These are phyloP conservation scores for Leccinum insigne DNA, from an alignment of 1,284 basidiomycete genomes.

Conservation along the genomic window DNA sequence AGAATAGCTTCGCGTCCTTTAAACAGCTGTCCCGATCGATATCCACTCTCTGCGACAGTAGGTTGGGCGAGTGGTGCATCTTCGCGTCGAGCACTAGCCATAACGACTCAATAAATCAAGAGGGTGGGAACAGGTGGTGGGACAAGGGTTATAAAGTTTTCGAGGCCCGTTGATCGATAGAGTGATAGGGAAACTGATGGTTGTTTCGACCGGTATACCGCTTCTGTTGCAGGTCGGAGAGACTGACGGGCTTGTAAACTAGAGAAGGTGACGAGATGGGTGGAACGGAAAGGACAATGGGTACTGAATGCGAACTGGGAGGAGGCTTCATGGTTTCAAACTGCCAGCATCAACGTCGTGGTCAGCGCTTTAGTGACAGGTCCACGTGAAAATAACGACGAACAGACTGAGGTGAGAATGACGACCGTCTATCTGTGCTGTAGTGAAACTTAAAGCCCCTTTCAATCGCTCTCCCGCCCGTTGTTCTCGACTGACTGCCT, in stretches of 20 bases:
- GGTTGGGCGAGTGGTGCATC: background rate
- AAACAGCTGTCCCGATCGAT: background rate
- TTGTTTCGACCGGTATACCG: no score
- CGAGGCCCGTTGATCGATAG: no score
- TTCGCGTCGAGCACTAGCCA: background rate
- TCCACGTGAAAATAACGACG: background rate
- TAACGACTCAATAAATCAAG: no score
- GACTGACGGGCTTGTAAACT: no score
- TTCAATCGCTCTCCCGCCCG: no score
- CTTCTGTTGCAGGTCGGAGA: background rate
- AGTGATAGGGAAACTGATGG: no score
- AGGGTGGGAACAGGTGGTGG: no score
- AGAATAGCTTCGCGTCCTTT: background rate
- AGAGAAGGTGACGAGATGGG: background rate
- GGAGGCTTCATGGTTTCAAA: background rate
- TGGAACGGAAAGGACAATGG: background rate
- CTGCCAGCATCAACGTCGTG: background rate
- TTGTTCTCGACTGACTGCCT: no score
- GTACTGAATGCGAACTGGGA: background rate
- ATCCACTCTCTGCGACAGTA: background rate
- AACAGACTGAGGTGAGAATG: background rate
- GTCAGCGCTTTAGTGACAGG: background rate
- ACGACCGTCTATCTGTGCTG: background rate
- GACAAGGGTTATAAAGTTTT: no score
- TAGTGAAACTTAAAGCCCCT: no score